Conservation (phyloP, 1,284 basidiomycete species). For the Sporisorium reilianum region DNA sequence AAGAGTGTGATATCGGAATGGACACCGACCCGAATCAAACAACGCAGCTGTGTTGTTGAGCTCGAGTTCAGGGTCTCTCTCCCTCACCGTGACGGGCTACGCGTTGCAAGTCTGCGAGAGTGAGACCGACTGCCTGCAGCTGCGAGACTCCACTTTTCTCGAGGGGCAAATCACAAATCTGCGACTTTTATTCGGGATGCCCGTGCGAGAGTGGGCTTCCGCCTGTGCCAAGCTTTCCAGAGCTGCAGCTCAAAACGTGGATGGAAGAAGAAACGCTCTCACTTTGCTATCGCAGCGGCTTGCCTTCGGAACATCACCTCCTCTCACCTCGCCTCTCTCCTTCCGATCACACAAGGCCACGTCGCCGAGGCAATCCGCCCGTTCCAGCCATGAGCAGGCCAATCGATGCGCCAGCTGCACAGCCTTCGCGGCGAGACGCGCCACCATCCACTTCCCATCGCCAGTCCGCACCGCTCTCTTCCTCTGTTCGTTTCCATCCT, state of each 20-base stretch:
- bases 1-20: neutral
- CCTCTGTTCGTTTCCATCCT: conserved; percentile 30
- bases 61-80: conserved; percentile 5
- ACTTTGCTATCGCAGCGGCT: neutral
- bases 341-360: neutral
- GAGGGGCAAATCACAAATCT: neutral
- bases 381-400: conserved; percentile 27
- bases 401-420: conserved; percentile 26
- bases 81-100: neutral
- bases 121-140: too few relatives aligned
- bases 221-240: neutral
- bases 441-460: neutral
- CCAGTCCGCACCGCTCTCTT: conserved; percentile 25
- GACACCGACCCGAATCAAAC: conserved; percentile 5
- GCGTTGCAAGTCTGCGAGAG: too few relatives aligned
- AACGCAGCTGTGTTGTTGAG: neutral
- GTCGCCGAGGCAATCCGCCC: too few relatives aligned
- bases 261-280: conserved; percentile 4
- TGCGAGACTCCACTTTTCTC: conserved; percentile 1
- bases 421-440: conserved; percentile 1
- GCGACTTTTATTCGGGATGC: conserved; percentile 11
- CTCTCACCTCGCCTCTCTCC: neutral
- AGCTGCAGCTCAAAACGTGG: conserved; percentile 2
- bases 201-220: conserved; percentile 8
- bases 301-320: neutral